Base-by-base conservation (phyloP, 192 early-diverging fungal species). In the Coemansia sp. region DNA sequence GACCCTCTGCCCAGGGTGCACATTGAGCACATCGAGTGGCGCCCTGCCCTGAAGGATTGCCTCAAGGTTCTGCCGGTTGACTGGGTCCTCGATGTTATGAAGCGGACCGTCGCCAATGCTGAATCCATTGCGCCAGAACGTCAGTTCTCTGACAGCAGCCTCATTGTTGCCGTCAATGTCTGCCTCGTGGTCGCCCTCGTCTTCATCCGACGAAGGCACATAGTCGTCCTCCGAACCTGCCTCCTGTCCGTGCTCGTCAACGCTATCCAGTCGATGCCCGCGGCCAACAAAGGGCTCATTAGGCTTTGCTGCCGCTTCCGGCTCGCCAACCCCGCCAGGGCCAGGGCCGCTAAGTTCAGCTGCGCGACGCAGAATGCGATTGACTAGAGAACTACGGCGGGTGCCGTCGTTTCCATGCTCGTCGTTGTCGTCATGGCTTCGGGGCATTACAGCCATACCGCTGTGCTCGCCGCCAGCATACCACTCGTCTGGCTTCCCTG, bases 51-150 rank as follows among this genome's bases (percentile, higher is more conserved):
- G 89, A 57, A 95, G 92, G 62, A 98, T 97, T 17, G 89, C 88
- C 56, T 89, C 86, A 64, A 98, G 83, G 55, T 92, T 85, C 69
- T 90, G 87, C 73, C 90, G 84, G 82, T 92, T 96, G 64, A 85
- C 84, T 7, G 96, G 95, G 66, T 95, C 95, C 55, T 91, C 88
- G 60, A 93, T 94, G 48, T 85, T 75, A 68, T 90, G 81, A 56
- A 99, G 78, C 2, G 93, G 92, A 3, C 97, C 97, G 65, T 97
- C 93, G 20, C 92, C 95, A 67, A 99, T 84, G 56, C 90, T 95
- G 69, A 98, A 99, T 59, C 97, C 97, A 69, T 97, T 91, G 61
- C 89, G 83, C 93, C 95, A 99, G 66, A 99, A 98, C 13, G 92
- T 97, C 59, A 99, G 82, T 48, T 87, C 79, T 29, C 97, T 86